phyloP scores from a whole-genome alignment of 495 filamentous ascomycete genomes.

The Aspergillus nidulans region DNA sequence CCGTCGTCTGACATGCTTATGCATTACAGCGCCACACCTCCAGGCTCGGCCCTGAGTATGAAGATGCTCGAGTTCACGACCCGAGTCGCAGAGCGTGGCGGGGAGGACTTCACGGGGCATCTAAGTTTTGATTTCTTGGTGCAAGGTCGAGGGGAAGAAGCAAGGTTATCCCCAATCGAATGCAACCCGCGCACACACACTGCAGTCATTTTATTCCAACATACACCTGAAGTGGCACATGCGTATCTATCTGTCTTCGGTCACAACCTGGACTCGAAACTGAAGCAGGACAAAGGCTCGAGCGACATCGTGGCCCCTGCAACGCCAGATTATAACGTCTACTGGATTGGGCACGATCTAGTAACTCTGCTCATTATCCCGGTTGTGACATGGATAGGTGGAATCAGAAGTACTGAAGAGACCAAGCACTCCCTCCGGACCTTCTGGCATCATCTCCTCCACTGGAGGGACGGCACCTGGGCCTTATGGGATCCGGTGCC shows the following conservation, averaged over 20 bases:
- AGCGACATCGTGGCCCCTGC: neutral
- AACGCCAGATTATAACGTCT: neutral
- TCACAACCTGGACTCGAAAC: no score
- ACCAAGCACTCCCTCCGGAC: neutral
- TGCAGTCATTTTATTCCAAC: neutral
- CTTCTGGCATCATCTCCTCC: neutral
- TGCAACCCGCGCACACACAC: conserved; percentile 3
- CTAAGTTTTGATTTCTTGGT: conserved; percentile 1
- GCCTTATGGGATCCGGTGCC: neutral
- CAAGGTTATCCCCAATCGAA: neutral
- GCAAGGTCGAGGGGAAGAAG: neutral
- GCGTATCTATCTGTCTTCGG: no score
- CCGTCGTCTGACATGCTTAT: conserved; percentile 1
- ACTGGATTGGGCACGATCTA: neutral
- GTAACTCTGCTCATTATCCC: neutral
- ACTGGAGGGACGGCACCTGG: neutral
- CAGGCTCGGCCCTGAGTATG: neutral
- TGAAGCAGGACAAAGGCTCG: no score
- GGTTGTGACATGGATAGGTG: neutral
- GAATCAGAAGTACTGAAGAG: no score
- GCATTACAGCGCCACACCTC: neutral
- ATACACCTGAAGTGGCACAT: neutral
- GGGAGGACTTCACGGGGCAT: neutral
- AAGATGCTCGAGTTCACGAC: conserved; percentile 3
- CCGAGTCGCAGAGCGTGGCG: neutral